Base-by-base conservation (phyloP, 257 asterid genomes). In the Solanum acaule region DNA sequence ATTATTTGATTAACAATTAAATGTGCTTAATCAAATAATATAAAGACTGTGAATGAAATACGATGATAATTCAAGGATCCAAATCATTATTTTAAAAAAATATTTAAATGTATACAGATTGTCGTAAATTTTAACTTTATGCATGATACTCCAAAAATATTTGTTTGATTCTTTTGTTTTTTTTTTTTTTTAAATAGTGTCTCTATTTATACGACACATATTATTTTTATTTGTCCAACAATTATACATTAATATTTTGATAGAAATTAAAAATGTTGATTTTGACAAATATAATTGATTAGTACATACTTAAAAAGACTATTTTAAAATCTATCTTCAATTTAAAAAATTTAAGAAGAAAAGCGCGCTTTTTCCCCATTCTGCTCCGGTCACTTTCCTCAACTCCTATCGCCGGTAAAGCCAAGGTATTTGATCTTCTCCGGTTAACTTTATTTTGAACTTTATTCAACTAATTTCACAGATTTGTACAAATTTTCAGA, bases 341-440 rank as follows among this genome's bases (percentile, higher is more conserved):
- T 52, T 52, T 16, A 16, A 23, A 61, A 61, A 61, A 9, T 10
- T 63, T n/a, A 63, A 63, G 71, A 61, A 61, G 20, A 35, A 75
- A 22, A 35, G 31, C 22, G 52, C 83, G 31, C 49, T 83, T 75
- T 87, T 87, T 78, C 90, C 87, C 89, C 91, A 92, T 79, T 91
- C 91, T 86, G 94, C 95, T 87, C 90, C 88, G 94, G 72, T 86
- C 86, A 25, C 46, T 93, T 18, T 90, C 42, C 73, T 87, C 31
- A 68, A 83, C 77, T 38, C 85, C 59, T 73, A 20, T 73, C 29
- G 18, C 37, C 37, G 12, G 34, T 15, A 29, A 38, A 40, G 2
- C 35, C 1, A 25, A 14, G 61, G 37, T 18, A 10, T 78, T 42
- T 40, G 56, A 6, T 37, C 14, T 77, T 4, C 35, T n/a, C 61